phyloP scores from a whole-genome alignment of 257 asterid species.

The Solanum gracilifrons region DNA sequence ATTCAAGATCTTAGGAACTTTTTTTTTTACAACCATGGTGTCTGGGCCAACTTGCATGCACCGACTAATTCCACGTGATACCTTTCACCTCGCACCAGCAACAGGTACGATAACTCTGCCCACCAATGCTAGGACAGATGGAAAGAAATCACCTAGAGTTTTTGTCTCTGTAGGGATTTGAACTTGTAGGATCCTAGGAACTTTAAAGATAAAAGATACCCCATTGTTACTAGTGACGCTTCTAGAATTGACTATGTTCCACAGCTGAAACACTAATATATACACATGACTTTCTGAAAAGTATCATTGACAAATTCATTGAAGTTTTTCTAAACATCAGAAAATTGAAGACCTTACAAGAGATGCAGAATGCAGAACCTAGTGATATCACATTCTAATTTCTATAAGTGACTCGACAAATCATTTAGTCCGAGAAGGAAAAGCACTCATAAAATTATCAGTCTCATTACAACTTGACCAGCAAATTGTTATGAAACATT shows the following conservation, averaged over 20 bases:
- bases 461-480: background rate
- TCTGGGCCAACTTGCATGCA: background rate
- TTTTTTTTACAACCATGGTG: background rate
- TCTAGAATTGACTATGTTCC: background rate
- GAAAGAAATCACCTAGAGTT: background rate
- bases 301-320: background rate
- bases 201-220: background rate
- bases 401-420: background rate
- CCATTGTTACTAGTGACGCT: background rate
- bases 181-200: background rate
- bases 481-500: background rate
- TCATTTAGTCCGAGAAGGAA: background rate
- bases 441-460: background rate
- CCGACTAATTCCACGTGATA: background rate
- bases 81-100: background rate
- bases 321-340: background rate
- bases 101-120: background rate
- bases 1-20: background rate
- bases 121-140: background rate
- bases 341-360: background rate
- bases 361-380: background rate
- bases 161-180: background rate
- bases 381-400: background rate
- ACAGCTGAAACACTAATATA: background rate
- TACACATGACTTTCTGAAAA: background rate